Percentiles rank a stretch among this genome's conserved stretches.
These are phyloP conservation scores for Sphagnum contortum DNA, from an alignment of 225 moss, liverwort and hornwort species.

Conservation along the genomic window DNA sequence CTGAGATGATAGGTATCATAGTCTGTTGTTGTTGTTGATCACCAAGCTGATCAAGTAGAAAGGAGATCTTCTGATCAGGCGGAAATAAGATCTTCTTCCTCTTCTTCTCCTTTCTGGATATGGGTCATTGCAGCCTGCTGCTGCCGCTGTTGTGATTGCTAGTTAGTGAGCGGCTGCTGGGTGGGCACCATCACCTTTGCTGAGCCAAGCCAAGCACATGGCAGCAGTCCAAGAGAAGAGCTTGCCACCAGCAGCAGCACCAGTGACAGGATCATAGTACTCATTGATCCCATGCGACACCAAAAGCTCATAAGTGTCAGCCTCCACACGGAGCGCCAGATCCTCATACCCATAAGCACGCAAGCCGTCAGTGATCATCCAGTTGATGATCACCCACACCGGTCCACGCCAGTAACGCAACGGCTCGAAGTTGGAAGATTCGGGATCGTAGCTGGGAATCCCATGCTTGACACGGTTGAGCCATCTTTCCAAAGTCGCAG, in stretches of 20 bases:
- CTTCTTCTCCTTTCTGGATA: too few species aligned
- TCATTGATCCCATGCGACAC: slow-evolving; percentile 12
- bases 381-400: slow-evolving; percentile 21
- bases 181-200: background rate
- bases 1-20: too few species aligned
- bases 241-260: slow-evolving; percentile 12
- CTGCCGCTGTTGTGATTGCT: too few species aligned
- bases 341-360: slow-evolving; percentile 9
- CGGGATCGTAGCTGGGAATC: slow-evolving; percentile 16
- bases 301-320: slow-evolving; percentile 6
- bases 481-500: slow-evolving; percentile 10
- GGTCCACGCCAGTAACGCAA: slow-evolving; percentile 19
- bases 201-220: slow-evolving; percentile 17
- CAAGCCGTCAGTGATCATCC: slow-evolving; percentile 21
- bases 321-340: slow-evolving; percentile 10
- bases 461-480: slow-evolving; percentile 8
- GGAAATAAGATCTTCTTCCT: too few species aligned
- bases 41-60: too few species aligned
- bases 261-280: slow-evolving; percentile 17
- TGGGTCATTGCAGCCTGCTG: too few species aligned
- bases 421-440: slow-evolving; percentile 9
- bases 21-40: too few species aligned
- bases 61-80: too few species aligned
- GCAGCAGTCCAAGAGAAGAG: slow-evolving; percentile 24
- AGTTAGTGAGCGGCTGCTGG: too few species aligned